These are phyloP conservation scores for Myriosclerotinia duriaeana DNA, from an alignment of 2,329 filamentous ascomycete genomes.

Conservation along the genomic window DNA sequence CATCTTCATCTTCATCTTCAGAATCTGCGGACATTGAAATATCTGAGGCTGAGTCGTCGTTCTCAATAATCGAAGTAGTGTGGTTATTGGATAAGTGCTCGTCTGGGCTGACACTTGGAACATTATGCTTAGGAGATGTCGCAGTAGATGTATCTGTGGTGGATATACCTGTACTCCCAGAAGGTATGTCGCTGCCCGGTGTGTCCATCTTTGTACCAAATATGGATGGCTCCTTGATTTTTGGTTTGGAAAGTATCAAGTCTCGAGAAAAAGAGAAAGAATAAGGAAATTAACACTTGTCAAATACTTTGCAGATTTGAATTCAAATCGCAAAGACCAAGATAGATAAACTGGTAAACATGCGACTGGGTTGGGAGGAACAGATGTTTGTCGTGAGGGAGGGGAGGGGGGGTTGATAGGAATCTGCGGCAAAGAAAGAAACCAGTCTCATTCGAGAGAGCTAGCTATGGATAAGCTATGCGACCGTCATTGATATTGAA, in stretches of 20 bases:
- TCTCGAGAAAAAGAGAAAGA: conserved; percentile 29
- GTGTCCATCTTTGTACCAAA: conserved; percentile 33
- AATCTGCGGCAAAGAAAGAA: conserved; percentile 6
- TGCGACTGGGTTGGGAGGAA: conserved; percentile 20
- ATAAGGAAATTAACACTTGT: conserved; percentile 34
- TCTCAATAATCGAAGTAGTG: conserved; percentile 26
- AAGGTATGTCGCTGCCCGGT: conserved; percentile 32
- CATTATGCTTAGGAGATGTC: conserved; percentile 25
- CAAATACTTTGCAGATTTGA: conserved; percentile 32
- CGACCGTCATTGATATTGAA: conserved; percentile 21
- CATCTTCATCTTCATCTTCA: conserved; percentile 40
- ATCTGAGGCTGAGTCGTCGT: conserved; percentile 41
- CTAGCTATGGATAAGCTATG: conserved; percentile 17
- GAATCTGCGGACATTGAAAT: conserved; percentile 43
- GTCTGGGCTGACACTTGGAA: conserved; percentile 23
- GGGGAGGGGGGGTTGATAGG: neutral
- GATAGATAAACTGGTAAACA: conserved; percentile 26
- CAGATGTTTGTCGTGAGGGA: conserved; percentile 11
- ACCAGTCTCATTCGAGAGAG: conserved; percentile 18
- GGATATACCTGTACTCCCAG: conserved; percentile 38
- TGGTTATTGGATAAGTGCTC: conserved; percentile 24
- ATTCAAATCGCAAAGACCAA: conserved; percentile 35
- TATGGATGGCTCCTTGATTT: conserved; percentile 14
- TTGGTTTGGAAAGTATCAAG: conserved; percentile 18
- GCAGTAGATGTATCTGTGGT: conserved; percentile 31